Base-by-base conservation (phyloP, 2,329 filamentous ascomycete genomes). In the Fusarium falciforme region DNA sequence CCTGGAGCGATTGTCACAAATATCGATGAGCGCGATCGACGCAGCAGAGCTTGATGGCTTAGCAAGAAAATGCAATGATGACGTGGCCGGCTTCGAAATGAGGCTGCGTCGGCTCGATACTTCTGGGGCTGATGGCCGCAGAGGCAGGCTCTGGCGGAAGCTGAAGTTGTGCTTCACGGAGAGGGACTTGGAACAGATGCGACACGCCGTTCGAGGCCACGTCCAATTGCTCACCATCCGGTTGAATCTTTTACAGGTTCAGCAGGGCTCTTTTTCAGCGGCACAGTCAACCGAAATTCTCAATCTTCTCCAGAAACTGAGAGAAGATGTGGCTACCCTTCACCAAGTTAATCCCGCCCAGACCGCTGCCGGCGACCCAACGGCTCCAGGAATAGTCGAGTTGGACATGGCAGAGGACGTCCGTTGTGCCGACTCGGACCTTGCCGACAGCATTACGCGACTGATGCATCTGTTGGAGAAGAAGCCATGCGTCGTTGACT, bases 1-100 rank as follows among this genome's bases (percentile, higher is more conserved):
- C 0, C 0, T 63, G 0, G 17, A 29, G 1, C 33, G 47, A 1
- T 4, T 68, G 0, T 2, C n/a, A 0, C 0, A 49, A 16, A 0
- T 57, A 0, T n/a, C 49, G 0, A 35, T 52, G 0, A 9, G 33
- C 6, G 20, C 14, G 2, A 0, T 0, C 2, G 66, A 68, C 5
- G 47, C 5, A 2, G 20, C 47, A 3, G 44, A 40, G 6, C 12
- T 63, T 1, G 2, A 40, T 0, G 0, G 0, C 0, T 3, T 42
- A 2, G 67, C 17, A 0, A 4, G 35, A 8, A 68, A 4, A 12
- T 68, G 67, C 11, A 2, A 33, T 2, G 14, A 10, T 0, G 49
- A 68, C 17, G 4, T 68, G 20, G 0, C 2, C 4, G 0, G 0
- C 0, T 55, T 68, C 8, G 0, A 40, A 0, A 4, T 0, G 2